Base-by-base conservation (phyloP, 106 monocot species). In the Dendrobium officinale region DNA sequence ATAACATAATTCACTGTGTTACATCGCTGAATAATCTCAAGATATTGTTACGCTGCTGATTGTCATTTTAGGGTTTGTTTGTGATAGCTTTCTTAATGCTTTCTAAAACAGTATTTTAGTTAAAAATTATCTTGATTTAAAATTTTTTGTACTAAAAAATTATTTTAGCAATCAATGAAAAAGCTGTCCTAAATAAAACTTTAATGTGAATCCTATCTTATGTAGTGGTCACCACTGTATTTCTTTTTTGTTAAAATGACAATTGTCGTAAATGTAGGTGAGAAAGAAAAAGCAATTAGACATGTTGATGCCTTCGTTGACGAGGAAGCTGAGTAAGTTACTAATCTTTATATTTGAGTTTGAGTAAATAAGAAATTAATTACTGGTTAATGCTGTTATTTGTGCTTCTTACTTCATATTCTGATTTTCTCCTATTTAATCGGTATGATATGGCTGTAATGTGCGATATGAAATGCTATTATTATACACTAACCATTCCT, bases 271-370 rank as follows among this genome's bases (percentile, higher is more conserved):
- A 29, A 74, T 85, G 37, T 77, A 95, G 95, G 86, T 73, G 85
- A 81, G 82, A 85, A 81, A 77, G n/a, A 81, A 82, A 85, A 82
- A 78, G 58, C 17, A 58, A 86, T 78, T 43, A 61, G 61, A 78
- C 24, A 79, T 82, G 42, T 33, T 18, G 81, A 79, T 31, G 42
- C 55, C 51, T 91, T 95, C 78, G 83, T 99, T 85, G 98, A 99
- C 42, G 98, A 88, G 61, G 97, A 99, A 95, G 98, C 91, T 27
- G 95, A 93, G 98, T 99, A 95, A 86, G 95, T 64, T 44, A 24
- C 0, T 17, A 10, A 43, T 41, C 37, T 10, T 44, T 45, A 67
- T 86, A 18, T 37, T 37, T 48, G 17, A 40, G 18, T 24, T 54
- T 37, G 31, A 37, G 61, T 55, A 64, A 19, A 42, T 4, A 43